These are phyloP conservation scores for Colletotrichum abscissum DNA, from an alignment of 2,329 filamentous ascomycete species.

Conservation along the genomic window DNA sequence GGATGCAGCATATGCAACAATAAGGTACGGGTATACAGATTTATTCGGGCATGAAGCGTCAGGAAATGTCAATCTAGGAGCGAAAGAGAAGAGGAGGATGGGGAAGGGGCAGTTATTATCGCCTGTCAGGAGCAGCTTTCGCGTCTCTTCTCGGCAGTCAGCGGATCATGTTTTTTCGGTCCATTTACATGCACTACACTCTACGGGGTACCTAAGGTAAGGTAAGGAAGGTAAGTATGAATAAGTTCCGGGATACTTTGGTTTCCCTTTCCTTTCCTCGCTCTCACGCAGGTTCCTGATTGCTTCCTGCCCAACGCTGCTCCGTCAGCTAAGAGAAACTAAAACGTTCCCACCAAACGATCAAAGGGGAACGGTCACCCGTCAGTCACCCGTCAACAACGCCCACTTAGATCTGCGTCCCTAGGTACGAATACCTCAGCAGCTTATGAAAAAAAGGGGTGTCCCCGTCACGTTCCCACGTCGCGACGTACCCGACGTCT, in stretches of 20 bases:
- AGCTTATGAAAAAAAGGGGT: constrained; percentile 12
- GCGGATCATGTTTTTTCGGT: neutral
- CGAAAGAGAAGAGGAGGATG: neutral
- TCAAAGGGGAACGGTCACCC: constrained; percentile 6
- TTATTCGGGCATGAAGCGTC: neutral
- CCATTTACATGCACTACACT: neutral
- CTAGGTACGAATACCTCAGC: neutral
- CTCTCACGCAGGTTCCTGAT: neutral
- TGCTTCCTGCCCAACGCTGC: neutral
- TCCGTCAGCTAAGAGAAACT: neutral
- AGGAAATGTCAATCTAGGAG: neutral
- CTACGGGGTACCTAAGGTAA: neutral
- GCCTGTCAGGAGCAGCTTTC: neutral
- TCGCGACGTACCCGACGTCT: neutral
- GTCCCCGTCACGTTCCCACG: neutral
- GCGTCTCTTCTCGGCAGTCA: neutral
- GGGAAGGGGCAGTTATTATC: neutral
- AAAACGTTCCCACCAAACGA: neutral
- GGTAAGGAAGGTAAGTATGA: too few relatives aligned
- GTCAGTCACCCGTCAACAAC: constrained; percentile 23
- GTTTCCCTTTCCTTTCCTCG: neutral
- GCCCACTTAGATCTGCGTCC: neutral
- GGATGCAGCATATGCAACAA: neutral
- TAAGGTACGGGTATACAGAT: neutral
- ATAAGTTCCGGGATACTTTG: neutral